Percentiles rank a stretch among this genome's conserved stretches.
Evolutionary conservation across 441 rosid species (phyloP).

Genomic region (Brassica balearica): DNA sequence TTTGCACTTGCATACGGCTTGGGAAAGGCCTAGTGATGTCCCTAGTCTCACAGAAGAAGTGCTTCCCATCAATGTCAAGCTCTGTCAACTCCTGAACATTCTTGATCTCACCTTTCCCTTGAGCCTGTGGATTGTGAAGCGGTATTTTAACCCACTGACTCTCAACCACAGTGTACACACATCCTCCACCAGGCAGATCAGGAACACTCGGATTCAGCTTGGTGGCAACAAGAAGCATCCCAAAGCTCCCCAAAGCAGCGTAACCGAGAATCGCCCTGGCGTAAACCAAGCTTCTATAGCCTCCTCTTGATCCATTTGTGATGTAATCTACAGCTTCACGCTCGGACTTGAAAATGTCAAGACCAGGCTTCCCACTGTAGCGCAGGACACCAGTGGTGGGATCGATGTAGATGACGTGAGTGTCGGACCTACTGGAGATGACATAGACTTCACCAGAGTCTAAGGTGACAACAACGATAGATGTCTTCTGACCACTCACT

Average conservation of each 20-base stretch:
- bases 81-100: slow-evolving; percentile 90
- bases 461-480: slow-evolving; percentile 73
- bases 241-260: slow-evolving; percentile 79
- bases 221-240: slow-evolving; percentile 91
- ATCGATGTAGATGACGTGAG: slow-evolving; percentile 88
- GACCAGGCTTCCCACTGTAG: slow-evolving; percentile 71
- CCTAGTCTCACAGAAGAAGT: slow-evolving; percentile 89
- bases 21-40: slow-evolving; percentile 95
- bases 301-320: slow-evolving; percentile 71
- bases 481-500: slow-evolving; percentile 71
- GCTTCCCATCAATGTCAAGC: slow-evolving; percentile 93
- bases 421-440: slow-evolving; percentile 66
- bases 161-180: slow-evolving; percentile 80
- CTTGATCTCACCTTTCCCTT: slow-evolving; percentile 87
- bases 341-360: slow-evolving; percentile 77
- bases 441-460: slow-evolving; percentile 83
- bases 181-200: slow-evolving; percentile 92
- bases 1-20: slow-evolving; percentile 70
- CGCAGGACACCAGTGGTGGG: slow-evolving; percentile 87
- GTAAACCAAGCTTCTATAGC: slow-evolving; percentile 53
- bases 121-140: slow-evolving; percentile 83
- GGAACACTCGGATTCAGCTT: slow-evolving; percentile 74
- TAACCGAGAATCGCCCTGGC: slow-evolving; percentile 89
- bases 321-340: slow-evolving; percentile 79
- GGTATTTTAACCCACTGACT: slow-evolving; percentile 88